phyloP scores from a whole-genome alignment of 306 rosid species.

The Prunus davidiana region DNA sequence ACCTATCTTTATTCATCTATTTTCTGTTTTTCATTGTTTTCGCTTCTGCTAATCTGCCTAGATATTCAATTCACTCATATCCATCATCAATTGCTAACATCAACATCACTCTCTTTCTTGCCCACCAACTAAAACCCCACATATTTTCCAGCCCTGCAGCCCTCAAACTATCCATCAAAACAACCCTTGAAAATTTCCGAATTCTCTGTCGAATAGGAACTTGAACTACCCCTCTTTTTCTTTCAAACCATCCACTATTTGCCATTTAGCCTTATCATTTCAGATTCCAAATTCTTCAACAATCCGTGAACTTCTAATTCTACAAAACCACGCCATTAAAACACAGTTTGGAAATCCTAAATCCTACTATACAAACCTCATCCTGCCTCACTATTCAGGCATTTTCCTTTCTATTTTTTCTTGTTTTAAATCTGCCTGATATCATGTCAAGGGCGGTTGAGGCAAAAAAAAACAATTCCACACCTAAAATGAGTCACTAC shows the following conservation, averaged over 20 bases:
- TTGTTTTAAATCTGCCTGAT: too few relatives aligned
- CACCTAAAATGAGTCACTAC: not conserved
- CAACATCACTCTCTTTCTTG: not conserved
- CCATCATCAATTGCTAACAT: not conserved
- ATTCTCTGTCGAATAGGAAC: not conserved
- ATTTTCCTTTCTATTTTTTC: too few relatives aligned
- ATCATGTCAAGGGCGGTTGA: too few relatives aligned
- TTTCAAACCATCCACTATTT: not conserved
- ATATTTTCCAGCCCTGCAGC: not conserved
- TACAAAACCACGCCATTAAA: not conserved
- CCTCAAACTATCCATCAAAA: not conserved
- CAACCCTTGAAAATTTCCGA: not conserved
- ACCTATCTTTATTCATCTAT: too few relatives aligned
- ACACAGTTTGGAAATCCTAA: not conserved
- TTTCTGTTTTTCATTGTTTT: too few relatives aligned
- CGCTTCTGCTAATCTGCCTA: too few relatives aligned
- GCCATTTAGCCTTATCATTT: not conserved
- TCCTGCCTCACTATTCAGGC: too few relatives aligned
- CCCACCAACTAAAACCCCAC: not conserved
- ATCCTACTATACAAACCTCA: not conserved
- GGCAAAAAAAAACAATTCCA: too few relatives aligned
- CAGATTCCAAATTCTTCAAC: not conserved
- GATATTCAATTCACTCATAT: too few relatives aligned
- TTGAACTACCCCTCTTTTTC: not conserved
- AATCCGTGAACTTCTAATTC: not conserved